phyloP scores from a whole-genome alignment of 1,284 basidiomycete species.

The Ustilago esculenta region DNA sequence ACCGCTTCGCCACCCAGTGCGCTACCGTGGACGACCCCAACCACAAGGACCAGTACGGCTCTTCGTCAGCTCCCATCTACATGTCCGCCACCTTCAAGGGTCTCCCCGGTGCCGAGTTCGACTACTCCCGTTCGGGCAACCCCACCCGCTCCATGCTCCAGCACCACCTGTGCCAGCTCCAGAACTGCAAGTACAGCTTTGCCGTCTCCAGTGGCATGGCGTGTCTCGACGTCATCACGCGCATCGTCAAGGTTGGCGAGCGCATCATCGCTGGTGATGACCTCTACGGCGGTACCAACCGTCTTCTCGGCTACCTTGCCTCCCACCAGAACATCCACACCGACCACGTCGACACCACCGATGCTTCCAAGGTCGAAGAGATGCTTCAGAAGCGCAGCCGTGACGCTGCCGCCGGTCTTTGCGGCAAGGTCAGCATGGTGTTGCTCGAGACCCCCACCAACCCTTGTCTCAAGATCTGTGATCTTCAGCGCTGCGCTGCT shows the following conservation, averaged over 20 bases:
- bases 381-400: slow-evolving; percentile 50
- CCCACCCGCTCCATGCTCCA: slow-evolving; percentile 77
- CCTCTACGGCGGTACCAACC: slow-evolving; percentile 96
- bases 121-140: slow-evolving; percentile 95
- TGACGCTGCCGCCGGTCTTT: slow-evolving; percentile 47
- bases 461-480: slow-evolving; percentile 93
- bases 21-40: slow-evolving; percentile 86
- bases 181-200: slow-evolving; percentile 77
- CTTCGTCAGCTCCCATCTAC: slow-evolving; percentile 94
- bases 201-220: slow-evolving; percentile 97
- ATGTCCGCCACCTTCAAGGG: slow-evolving; percentile 99
- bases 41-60: slow-evolving; percentile 94
- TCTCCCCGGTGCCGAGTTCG: slow-evolving; percentile 81
- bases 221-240: slow-evolving; percentile 92
- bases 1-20: slow-evolving; percentile 78
- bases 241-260: slow-evolving; percentile 91
- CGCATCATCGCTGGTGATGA: slow-evolving; percentile 97
- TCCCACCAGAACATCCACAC: slow-evolving; percentile 88
- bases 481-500: slow-evolving; percentile 73
- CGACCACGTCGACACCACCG: slow-evolving; percentile 92
- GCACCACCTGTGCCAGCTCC: slow-evolving; percentile 63
- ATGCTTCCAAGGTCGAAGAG: slow-evolving; percentile 70
- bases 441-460: slow-evolving; percentile 97
- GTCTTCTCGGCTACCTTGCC: slow-evolving; percentile 88
- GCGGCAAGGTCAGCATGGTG: slow-evolving; percentile 58